Evolutionary conservation across 306 rosid genomes (phyloP).

Genomic region (Pterocarpus macrocarpus): DNA sequence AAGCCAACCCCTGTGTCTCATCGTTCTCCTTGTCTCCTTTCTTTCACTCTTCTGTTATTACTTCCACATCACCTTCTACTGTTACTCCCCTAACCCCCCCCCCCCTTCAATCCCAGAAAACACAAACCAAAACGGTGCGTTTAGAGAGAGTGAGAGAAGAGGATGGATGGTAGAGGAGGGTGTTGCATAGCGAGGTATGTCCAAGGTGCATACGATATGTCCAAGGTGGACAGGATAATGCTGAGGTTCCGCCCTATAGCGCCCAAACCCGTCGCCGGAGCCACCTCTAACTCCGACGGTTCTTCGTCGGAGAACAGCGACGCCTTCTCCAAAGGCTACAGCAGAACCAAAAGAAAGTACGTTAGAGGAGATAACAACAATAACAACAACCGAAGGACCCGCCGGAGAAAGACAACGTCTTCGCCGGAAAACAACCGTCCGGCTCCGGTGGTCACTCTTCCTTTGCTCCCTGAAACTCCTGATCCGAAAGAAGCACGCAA

Average conservation of each 20-base stretch:
- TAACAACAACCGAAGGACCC: constrained; percentile 53
- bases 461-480: constrained; percentile 79
- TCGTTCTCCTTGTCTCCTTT: not conserved
- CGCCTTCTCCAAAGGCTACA: not conserved
- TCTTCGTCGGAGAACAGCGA: constrained; percentile 57
- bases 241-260: constrained; percentile 86
- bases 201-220: constrained; percentile 58
- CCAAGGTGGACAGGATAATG: constrained; percentile 74
- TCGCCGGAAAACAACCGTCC: constrained; percentile 34
- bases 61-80: not conserved
- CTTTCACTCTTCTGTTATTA: not conserved
- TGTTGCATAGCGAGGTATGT: constrained; percentile 75
- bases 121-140: not conserved
- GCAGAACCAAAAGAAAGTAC: constrained; percentile 58
- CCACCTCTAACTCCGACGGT: constrained; percentile 44
- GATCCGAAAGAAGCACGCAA: constrained; percentile 52
- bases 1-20: not conserved
- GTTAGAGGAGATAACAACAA: constrained; percentile 34
- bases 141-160: not conserved
- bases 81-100: not conserved
- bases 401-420: constrained; percentile 47
- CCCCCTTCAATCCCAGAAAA: not conserved
- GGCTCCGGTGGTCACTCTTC: constrained; percentile 63
- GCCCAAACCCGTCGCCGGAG: constrained; percentile 72
- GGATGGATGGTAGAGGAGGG: constrained; percentile 78